phyloP scores from a whole-genome alignment of 2,329 filamentous ascomycete species.

The Drechslerella dactyloides region DNA sequence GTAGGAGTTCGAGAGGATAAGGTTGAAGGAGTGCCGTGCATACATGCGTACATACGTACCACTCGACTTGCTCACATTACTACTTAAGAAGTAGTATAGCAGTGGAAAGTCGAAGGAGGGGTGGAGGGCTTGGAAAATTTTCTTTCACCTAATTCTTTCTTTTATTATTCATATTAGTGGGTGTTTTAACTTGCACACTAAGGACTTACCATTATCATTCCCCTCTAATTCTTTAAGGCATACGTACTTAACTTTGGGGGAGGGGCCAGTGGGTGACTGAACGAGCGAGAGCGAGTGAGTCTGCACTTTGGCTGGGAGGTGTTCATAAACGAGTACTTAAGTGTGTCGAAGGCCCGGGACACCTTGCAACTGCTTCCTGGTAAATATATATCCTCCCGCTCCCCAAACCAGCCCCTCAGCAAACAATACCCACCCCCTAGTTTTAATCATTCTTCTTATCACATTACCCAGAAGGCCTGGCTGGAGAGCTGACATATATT shows the following conservation, averaged over 20 bases:
- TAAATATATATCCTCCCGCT: neutral
- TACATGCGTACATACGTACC: conserved; percentile 1
- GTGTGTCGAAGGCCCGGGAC: neutral
- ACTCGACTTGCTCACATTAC: neutral
- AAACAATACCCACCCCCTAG: neutral
- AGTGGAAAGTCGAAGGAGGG: conserved; percentile 10
- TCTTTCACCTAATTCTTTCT: neutral
- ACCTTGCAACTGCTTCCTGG: neutral
- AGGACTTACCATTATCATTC: neutral
- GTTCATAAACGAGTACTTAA: conserved; percentile 3
- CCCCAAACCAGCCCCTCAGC: neutral
- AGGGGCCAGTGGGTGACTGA: too few relatives aligned
- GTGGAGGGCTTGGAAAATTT: conserved; percentile 1
- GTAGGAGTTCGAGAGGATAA: conserved; percentile 1
- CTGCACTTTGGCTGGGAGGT: neutral
- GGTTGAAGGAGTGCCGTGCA: conserved; percentile 10
- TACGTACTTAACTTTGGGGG: conserved; percentile 5
- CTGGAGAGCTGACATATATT: too few relatives aligned
- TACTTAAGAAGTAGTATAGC: conserved; percentile 5
- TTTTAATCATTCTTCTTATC: neutral
- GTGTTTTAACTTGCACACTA: neutral
- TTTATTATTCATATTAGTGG: neutral
- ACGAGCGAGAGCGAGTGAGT: conserved; percentile 3
- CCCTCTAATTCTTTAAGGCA: conserved; percentile 10
- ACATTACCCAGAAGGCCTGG: too few relatives aligned